Evolutionary conservation across 805 yeast genomes (phyloP).

Genomic region (Lachancea kluyveri): DNA sequence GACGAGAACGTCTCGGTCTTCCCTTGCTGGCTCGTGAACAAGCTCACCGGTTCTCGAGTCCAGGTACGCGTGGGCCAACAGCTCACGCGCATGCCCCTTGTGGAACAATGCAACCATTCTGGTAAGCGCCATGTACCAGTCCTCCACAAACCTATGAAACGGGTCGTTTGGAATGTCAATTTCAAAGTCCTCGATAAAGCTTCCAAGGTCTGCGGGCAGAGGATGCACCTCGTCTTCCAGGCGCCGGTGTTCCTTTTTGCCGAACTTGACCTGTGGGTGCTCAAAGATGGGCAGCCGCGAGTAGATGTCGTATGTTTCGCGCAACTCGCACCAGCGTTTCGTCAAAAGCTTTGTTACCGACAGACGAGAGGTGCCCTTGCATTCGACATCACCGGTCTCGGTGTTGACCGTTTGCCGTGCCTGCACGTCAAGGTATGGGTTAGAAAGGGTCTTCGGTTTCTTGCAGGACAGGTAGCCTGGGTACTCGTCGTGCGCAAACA

Average conservation of each 20-base stretch:
- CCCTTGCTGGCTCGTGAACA: conserved; percentile 9
- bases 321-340: conserved; percentile 63
- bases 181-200: conserved; percentile 16
- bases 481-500: conserved; percentile 16
- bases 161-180: conserved; percentile 17
- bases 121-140: conserved; percentile 39
- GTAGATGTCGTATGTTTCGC: conserved; percentile 46
- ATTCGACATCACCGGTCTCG: conserved; percentile 7
- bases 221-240: conserved; percentile 46
- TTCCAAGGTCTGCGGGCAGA: conserved; percentile 12
- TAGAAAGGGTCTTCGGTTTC: conserved; percentile 13
- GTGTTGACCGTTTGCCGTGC: conserved; percentile 8
- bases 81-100: conserved; percentile 55
- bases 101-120: conserved; percentile 38
- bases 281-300: conserved; percentile 34
- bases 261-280: conserved; percentile 40
- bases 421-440: conserved; percentile 16
- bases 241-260: conserved; percentile 40
- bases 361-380: conserved; percentile 15
- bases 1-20: conserved; percentile 36
- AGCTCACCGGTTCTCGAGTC: conserved; percentile 23
- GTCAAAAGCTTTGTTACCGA: conserved; percentile 55
- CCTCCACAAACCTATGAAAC: conserved; percentile 23
- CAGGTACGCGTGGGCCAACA: conserved; percentile 48
- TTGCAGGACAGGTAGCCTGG: conserved; percentile 13